phyloP scores from a whole-genome alignment of 805 yeast species.

The Ogataea sp. region DNA sequence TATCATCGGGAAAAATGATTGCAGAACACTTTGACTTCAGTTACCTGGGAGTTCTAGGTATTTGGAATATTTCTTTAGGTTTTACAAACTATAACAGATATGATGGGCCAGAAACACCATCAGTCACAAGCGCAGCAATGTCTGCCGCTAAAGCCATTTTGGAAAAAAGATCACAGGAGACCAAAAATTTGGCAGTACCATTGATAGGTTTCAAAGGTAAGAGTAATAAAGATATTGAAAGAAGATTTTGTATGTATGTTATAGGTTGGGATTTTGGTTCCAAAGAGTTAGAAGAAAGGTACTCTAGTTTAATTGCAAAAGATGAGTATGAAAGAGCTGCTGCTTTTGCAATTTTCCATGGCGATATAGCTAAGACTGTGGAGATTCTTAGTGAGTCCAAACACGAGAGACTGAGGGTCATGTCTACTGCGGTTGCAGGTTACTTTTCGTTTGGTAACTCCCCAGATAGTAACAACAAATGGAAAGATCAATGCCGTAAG shows the following conservation, averaged over 20 bases:
- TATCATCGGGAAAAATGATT: conserved; percentile 57
- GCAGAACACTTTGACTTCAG: conserved; percentile 72
- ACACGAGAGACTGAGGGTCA: conserved; percentile 60
- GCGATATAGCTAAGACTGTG: conserved; percentile 75
- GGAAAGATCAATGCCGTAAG: conserved; percentile 89
- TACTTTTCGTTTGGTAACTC: conserved; percentile 55
- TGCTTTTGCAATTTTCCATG: conserved; percentile 95
- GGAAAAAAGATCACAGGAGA: conserved; percentile 32
- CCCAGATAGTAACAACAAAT: conserved; percentile 58
- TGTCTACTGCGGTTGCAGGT: conserved; percentile 93
- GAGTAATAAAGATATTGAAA: conserved; percentile 49
- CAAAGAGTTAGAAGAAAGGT: conserved; percentile 64
- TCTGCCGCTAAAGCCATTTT: conserved; percentile 46
- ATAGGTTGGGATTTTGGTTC: conserved; percentile 87
- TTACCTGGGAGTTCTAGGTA: conserved; percentile 79
- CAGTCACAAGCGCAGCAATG: conserved; percentile 34
- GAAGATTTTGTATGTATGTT: conserved; percentile 73
- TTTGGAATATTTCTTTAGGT: conserved; percentile 74
- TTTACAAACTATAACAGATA: conserved; percentile 42
- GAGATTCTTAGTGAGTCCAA: conserved; percentile 69
- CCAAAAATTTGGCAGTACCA: conserved; percentile 35
- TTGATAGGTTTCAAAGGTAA: conserved; percentile 33
- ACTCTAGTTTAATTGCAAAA: conserved; percentile 42
- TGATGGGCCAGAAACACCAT: conserved; percentile 20
- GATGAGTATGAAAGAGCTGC: conserved; percentile 86